Evolutionary conservation across 495 filamentous ascomycete genomes (phyloP).

Genomic region (Penicillium ucsense): DNA sequence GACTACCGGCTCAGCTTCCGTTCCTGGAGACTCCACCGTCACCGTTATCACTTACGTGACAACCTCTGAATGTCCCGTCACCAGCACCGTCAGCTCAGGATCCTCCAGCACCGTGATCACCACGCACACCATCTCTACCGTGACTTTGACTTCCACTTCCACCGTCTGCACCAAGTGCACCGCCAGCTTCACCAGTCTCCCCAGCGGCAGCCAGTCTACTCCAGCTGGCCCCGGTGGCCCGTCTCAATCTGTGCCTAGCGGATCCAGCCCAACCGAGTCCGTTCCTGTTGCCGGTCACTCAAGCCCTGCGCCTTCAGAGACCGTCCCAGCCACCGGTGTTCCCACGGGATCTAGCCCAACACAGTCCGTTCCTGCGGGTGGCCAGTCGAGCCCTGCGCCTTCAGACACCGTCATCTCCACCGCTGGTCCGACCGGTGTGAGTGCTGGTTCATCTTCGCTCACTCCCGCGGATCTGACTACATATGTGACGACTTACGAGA

Average conservation of each 20-base stretch:
- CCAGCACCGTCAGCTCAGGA: slow-evolving; percentile 16
- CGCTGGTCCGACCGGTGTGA: slow-evolving; percentile 6
- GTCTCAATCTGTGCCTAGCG: background rate
- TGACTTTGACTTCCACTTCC: slow-evolving; percentile 14
- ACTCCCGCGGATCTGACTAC: slow-evolving; percentile 12
- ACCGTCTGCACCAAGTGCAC: slow-evolving; percentile 2
- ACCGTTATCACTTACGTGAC: slow-evolving; percentile 24
- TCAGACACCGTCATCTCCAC: slow-evolving; percentile 6
- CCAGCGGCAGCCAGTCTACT: background rate
- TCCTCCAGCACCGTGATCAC: slow-evolving; percentile 1
- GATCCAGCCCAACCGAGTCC: background rate
- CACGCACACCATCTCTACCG: slow-evolving; percentile 15
- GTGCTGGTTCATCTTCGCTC: slow-evolving; percentile 1
- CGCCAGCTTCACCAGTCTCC: slow-evolving; percentile 21
- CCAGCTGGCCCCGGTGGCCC: slow-evolving; percentile 9
- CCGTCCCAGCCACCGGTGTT: slow-evolving; percentile 4
- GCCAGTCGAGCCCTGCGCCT: background rate
- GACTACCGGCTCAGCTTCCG: background rate
- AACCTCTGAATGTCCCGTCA: slow-evolving; percentile 45
- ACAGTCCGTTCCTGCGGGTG: background rate
- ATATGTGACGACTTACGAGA: slow-evolving; percentile 25
- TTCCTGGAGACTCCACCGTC: slow-evolving; percentile 22
- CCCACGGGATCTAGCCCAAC: slow-evolving; percentile 1
- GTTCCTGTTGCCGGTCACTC: background rate
- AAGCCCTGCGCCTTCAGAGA: slow-evolving; percentile 1